Percentiles rank a stretch among this genome's conserved stretches.
phyloP scores from a whole-genome alignment of 441 rosid species.

The Aquilaria agallochum region DNA sequence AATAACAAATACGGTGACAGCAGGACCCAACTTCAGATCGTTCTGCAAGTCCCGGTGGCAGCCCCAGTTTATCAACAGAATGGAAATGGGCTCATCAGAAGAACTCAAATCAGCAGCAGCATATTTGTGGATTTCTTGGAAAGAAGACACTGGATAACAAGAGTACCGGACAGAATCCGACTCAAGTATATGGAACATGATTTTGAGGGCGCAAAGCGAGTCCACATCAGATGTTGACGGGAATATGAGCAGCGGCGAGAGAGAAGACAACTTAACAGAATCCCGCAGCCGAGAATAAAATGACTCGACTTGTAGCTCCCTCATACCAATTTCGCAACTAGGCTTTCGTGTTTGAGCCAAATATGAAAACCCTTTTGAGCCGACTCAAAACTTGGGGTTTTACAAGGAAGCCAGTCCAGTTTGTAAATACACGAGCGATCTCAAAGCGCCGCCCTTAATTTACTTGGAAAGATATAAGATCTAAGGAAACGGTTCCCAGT shows the following conservation, averaged over 20 bases:
- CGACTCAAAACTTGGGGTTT: slow-evolving; percentile 7
- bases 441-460: not conserved
- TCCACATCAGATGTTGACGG: slow-evolving; percentile 93
- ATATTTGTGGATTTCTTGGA: slow-evolving; percentile 67
- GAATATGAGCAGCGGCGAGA: slow-evolving; percentile 72
- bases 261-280: slow-evolving; percentile 49
- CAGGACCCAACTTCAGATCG: slow-evolving; percentile 51
- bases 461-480: not conserved
- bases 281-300: slow-evolving; percentile 74
- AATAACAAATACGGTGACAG: slow-evolving; percentile 67
- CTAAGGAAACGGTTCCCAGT: no score
- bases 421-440: not conserved
- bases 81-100: slow-evolving; percentile 44
- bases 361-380: not conserved
- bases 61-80: slow-evolving; percentile 84
- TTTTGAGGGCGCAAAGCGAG: slow-evolving; percentile 81
- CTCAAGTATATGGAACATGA: slow-evolving; percentile 73
- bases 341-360: slow-evolving; percentile 1
- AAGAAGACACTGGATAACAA: slow-evolving; percentile 91
- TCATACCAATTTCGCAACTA: slow-evolving; percentile 46
- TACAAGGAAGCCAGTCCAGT: not conserved
- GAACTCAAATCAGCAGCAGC: slow-evolving; percentile 53
- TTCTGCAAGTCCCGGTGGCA: slow-evolving; percentile 75
- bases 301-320: slow-evolving; percentile 58
- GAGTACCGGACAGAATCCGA: slow-evolving; percentile 91